These are phyloP conservation scores for Cyberlindnera mrakii DNA, from an alignment of 805 yeast species.

Conservation along the genomic window DNA sequence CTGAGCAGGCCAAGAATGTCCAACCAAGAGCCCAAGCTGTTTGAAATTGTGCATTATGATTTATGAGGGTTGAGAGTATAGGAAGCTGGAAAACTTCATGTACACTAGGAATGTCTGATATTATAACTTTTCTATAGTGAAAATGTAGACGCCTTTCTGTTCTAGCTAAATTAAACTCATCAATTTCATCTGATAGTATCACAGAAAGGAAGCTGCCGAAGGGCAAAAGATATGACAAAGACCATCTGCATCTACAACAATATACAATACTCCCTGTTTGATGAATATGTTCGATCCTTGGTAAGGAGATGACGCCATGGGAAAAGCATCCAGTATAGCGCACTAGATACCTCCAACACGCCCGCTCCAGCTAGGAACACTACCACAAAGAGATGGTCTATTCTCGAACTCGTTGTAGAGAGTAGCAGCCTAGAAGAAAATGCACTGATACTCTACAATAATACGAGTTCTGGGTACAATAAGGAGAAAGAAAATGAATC, in stretches of 20 bases:
- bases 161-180: too few species aligned
- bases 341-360: conserved; percentile 11
- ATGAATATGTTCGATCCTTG: conserved; percentile 26
- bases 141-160: too few species aligned
- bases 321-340: conserved; percentile 9
- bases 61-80: too few species aligned
- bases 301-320: conserved; percentile 32
- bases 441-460: conserved; percentile 26
- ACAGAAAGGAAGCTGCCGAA: too few species aligned
- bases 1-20: not conserved
- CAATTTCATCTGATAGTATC: too few species aligned
- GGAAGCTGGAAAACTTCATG: too few species aligned
- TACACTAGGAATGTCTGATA: not conserved
- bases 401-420: conserved; percentile 26
- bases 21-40: not conserved
- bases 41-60: not conserved
- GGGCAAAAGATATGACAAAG: too few species aligned
- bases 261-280: not conserved
- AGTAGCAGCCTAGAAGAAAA: conserved; percentile 18
- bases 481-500: conserved; percentile 8
- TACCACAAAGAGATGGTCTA: conserved; percentile 10
- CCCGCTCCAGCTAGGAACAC: conserved; percentile 30
- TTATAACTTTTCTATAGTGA: too few species aligned
- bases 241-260: too few species aligned
- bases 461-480: conserved; percentile 24